Evolutionary conservation across 306 rosid species (phyloP).

Genomic region (Macrotyloma uniflorum): DNA sequence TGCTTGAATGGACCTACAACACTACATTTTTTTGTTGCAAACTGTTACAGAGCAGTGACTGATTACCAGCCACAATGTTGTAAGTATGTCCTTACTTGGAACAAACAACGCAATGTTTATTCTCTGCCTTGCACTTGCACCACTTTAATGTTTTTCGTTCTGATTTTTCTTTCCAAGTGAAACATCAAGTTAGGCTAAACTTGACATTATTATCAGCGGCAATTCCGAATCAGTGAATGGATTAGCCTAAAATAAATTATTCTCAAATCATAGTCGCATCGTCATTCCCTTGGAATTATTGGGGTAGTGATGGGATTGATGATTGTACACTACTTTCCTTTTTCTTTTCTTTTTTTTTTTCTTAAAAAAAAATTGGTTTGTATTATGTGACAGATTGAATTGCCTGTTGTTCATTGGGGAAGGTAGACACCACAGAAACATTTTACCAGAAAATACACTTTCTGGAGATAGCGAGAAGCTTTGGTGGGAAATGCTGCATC

Average conservation of each 20-base stretch:
- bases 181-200: slow-evolving; percentile 35
- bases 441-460: slow-evolving; percentile 9
- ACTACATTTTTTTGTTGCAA: background rate
- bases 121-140: slow-evolving; percentile 6
- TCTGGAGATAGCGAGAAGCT: slow-evolving; percentile 35
- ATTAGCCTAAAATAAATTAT: slow-evolving; percentile 36
- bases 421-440: slow-evolving; percentile 21
- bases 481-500: background rate
- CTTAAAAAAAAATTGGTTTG: background rate
- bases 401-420: slow-evolving; percentile 31
- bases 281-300: slow-evolving; percentile 38
- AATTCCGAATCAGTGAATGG: slow-evolving; percentile 36
- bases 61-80: slow-evolving; percentile 31
- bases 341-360: background rate
- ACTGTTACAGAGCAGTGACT: slow-evolving; percentile 29
- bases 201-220: slow-evolving; percentile 30
- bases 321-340: slow-evolving; percentile 30
- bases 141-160: background rate
- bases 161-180: slow-evolving; percentile 34
- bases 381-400: slow-evolving; percentile 29
- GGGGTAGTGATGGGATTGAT: slow-evolving; percentile 44
- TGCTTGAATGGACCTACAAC: background rate
- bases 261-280: slow-evolving; percentile 21
- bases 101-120: slow-evolving; percentile 14
- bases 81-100: slow-evolving; percentile 20